Percentiles rank a stretch among this genome's conserved stretches.
Evolutionary conservation across 306 rosid species (phyloP).

Genomic region (Cucumis hystrix): DNA sequence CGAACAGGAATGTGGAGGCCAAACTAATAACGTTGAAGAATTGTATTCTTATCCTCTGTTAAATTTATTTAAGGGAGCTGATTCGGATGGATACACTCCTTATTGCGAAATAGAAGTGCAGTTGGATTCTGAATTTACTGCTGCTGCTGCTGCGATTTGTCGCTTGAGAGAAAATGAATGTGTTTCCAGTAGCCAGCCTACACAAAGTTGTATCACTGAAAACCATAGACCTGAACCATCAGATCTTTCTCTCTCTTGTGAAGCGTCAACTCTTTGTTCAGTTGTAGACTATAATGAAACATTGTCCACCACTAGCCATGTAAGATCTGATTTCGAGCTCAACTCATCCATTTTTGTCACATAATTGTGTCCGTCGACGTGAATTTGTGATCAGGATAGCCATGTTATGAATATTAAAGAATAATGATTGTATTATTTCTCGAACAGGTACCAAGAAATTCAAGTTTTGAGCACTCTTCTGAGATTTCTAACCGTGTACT

Average conservation of each 20-base stretch:
- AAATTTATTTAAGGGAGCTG: conserved; percentile 34
- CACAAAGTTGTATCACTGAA: conserved; percentile 19
- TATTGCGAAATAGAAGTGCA: conserved; percentile 59
- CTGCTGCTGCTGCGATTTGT: conserved; percentile 21
- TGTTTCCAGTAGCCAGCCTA: conserved; percentile 21
- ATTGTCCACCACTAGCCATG: conserved; percentile 26
- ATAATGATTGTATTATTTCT: neutral
- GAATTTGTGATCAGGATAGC: neutral
- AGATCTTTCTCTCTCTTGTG: conserved; percentile 40
- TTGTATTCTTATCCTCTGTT: conserved; percentile 48
- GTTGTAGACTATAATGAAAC: conserved; percentile 27
- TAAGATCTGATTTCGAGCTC: conserved; percentile 25
- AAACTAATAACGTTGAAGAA: conserved; percentile 31
- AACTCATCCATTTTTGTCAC: neutral
- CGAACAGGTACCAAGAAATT: conserved; percentile 37
- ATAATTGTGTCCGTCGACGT: neutral
- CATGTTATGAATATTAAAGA: neutral
- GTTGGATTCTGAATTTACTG: conserved; percentile 25
- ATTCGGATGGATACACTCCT: conserved; percentile 48
- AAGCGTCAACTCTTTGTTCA: conserved; percentile 41
- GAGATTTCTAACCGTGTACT: conserved; percentile 27
- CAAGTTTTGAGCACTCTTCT: conserved; percentile 22
- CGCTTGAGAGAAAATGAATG: conserved; percentile 22
- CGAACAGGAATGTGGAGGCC: conserved; percentile 56
- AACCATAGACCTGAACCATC: conserved; percentile 27